These are phyloP conservation scores for Symmetrospora coprosmae DNA, from an alignment of 768 basidiomycete species.

Conservation along the genomic window DNA sequence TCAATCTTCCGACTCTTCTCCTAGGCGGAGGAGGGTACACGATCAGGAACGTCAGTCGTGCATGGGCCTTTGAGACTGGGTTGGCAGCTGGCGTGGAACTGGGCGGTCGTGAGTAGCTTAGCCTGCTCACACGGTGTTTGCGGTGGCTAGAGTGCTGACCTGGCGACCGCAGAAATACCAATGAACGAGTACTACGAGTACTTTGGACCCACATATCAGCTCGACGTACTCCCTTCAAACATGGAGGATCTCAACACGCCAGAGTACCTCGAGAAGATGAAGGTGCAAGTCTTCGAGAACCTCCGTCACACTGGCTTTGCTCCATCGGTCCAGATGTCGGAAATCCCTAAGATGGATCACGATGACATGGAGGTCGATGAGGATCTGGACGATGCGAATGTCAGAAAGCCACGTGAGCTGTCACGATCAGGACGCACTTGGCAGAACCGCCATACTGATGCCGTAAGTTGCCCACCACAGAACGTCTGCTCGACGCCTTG, in stretches of 20 bases:
- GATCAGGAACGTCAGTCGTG: constrained; percentile 88
- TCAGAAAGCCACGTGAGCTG: constrained; percentile 46
- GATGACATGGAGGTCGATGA: constrained; percentile 76
- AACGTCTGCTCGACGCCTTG: constrained; percentile 61
- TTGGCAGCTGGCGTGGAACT: constrained; percentile 94
- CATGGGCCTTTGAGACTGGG: constrained; percentile 97
- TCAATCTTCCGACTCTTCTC: constrained; percentile 80
- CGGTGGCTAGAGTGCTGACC: neutral
- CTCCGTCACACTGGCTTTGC: constrained; percentile 71
- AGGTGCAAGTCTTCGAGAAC: constrained; percentile 80
- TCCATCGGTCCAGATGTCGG: constrained; percentile 58
- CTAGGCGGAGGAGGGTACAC: constrained; percentile 97
- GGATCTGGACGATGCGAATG: constrained; percentile 58
- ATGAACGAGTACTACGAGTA: constrained; percentile 99
- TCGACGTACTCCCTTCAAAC: constrained; percentile 87
- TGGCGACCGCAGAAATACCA: constrained; percentile 57
- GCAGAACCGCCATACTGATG: too few species aligned
- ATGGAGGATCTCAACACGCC: constrained; percentile 87
- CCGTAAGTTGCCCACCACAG: constrained; percentile 28
- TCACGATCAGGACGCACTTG: neutral
- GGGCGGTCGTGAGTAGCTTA: constrained; percentile 48
- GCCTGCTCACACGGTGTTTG: constrained; percentile 14
- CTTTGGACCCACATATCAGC: constrained; percentile 90
- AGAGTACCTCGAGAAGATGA: constrained; percentile 84
- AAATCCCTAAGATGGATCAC: constrained; percentile 46